These are phyloP conservation scores for Eremothecium gossypii DNA, from an alignment of 1,139 yeast species.

Conservation along the genomic window DNA sequence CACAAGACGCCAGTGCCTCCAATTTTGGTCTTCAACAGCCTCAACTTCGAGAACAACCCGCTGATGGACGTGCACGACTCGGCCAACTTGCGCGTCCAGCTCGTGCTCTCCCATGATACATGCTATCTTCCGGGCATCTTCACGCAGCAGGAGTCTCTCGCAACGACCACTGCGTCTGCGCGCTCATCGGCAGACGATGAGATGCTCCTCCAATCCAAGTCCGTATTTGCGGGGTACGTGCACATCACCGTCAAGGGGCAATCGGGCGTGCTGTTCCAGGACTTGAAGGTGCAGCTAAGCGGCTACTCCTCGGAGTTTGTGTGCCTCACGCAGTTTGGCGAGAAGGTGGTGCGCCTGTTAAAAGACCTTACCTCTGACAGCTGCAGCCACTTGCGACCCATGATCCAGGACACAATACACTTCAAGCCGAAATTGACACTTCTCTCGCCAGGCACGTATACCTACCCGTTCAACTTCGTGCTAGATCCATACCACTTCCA, in stretches of 20 bases:
- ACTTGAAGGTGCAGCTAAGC: constrained; percentile 8
- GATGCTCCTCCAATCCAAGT: constrained; percentile 1
- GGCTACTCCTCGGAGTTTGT: constrained; percentile 9
- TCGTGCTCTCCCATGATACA: constrained; percentile 5
- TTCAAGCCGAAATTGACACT: constrained; percentile 6
- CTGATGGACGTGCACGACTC: constrained; percentile 7
- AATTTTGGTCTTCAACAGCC: constrained; percentile 8
- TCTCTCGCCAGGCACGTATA: constrained; percentile 14
- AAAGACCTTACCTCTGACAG: constrained; percentile 1
- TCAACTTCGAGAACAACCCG: constrained; percentile 6
- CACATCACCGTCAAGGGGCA: constrained; percentile 8
- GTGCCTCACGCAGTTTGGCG: constrained; percentile 3
- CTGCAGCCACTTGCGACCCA: constrained; percentile 5
- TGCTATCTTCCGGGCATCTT: constrained; percentile 8
- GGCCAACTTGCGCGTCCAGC: constrained; percentile 4
- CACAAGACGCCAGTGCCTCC: constrained; percentile 7
- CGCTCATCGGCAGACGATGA: constrained; percentile 2
- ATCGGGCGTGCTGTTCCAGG: constrained; percentile 5
- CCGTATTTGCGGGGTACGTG: constrained; percentile 8
- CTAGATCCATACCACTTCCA: constrained; percentile 16
- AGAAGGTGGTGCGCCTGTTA: constrained; percentile 1
- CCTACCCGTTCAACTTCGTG: constrained; percentile 16
- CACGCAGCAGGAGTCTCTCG: constrained; percentile 1
- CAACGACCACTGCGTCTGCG: neutral
- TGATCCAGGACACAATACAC: constrained; percentile 8